phyloP scores from a whole-genome alignment of 1,284 basidiomycete genomes.

The Fomitopsis pinicola region DNA sequence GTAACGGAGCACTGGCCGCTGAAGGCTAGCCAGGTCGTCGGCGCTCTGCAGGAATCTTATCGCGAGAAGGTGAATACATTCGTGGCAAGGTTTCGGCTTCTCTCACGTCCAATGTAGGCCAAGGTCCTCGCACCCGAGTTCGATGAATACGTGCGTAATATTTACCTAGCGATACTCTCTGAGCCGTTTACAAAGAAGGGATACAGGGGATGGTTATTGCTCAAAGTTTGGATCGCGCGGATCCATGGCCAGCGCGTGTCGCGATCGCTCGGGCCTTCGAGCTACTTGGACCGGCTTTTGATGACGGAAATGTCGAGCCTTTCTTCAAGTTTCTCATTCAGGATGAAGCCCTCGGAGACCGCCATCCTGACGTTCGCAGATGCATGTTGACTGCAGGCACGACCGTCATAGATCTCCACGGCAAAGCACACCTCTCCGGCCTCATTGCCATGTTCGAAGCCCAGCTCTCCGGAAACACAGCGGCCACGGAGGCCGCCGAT shows the following conservation, averaged over 20 bases:
- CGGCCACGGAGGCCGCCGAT: conserved; percentile 74
- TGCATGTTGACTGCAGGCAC: conserved; percentile 88
- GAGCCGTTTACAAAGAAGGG: not conserved
- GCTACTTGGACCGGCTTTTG: conserved; percentile 67
- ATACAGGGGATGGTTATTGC: conserved; percentile 90
- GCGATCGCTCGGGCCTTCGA: conserved; percentile 76
- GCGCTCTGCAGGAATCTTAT: conserved; percentile 69
- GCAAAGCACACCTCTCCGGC: conserved; percentile 66
- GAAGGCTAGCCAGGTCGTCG: conserved; percentile 46
- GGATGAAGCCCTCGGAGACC: conserved; percentile 87
- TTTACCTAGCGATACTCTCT: not conserved
- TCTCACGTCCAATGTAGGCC: conserved; percentile 37
- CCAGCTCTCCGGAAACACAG: conserved; percentile 62
- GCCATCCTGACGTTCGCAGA: conserved; percentile 76
- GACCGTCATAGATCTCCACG: conserved; percentile 81
- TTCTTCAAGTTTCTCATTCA: conserved; percentile 89
- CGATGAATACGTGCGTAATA: conserved; percentile 72
- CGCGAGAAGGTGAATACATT: conserved; percentile 61
- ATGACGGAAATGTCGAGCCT: conserved; percentile 61
- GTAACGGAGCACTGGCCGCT: conserved; percentile 69
- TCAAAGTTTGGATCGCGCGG: conserved; percentile 83
- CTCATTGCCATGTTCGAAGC: conserved; percentile 87
- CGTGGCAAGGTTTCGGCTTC: not conserved
- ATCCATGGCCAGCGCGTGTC: conserved; percentile 86
- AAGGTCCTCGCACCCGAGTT: conserved; percentile 87